These are phyloP conservation scores for Platanthera guangdongensis DNA, from an alignment of 106 monocot species.

Conservation along the genomic window DNA sequence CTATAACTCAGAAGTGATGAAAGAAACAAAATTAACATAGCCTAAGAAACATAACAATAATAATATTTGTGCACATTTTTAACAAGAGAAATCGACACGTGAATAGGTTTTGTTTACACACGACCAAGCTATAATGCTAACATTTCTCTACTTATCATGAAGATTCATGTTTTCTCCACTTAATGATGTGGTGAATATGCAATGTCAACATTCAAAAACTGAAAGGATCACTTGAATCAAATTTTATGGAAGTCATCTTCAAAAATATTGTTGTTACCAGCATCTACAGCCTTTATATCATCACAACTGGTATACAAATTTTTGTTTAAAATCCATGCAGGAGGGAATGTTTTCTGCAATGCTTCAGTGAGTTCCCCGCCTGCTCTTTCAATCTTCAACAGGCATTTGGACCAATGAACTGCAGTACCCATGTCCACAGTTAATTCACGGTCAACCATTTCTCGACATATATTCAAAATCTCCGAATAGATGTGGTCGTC, in stretches of 20 bases:
- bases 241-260: background rate
- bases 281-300: constrained; percentile 7
- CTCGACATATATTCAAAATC: constrained; percentile 68
- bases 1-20: no score
- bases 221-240: background rate
- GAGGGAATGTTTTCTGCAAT: constrained; percentile 82
- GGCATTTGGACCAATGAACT: constrained; percentile 78
- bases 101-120: no score
- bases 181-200: background rate
- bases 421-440: constrained; percentile 83
- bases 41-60: no score
- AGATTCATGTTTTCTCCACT: background rate
- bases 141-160: no score
- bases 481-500: constrained; percentile 59
- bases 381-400: constrained; percentile 73
- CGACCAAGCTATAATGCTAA: no score
- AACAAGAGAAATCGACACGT: no score
- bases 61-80: no score
- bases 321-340: constrained; percentile 71
- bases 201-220: background rate
- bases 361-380: constrained; percentile 89
- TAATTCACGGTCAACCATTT: constrained; percentile 70
- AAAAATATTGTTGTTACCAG: constrained; percentile 3
- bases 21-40: no score
- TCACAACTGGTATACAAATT: constrained; percentile 5